These are phyloP conservation scores for Neurospora sp. DNA, from an alignment of 2,329 filamentous ascomycete species.

Conservation along the genomic window DNA sequence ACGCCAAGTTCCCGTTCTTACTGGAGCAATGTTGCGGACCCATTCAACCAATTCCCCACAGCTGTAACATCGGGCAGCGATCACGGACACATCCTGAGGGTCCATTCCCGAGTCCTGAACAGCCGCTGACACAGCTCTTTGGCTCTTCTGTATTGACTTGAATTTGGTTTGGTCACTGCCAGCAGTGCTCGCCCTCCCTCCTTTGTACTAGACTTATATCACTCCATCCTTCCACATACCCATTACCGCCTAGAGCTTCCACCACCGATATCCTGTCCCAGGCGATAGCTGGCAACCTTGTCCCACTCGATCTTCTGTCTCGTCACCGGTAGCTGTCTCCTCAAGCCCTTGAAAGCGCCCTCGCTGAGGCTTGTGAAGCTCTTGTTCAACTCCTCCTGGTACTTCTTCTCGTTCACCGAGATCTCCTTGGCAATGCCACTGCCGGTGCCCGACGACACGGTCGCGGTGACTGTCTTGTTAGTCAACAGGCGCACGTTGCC, in stretches of 20 bases:
- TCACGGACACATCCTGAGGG: neutral
- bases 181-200: neutral
- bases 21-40: neutral
- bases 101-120: neutral
- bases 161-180: neutral
- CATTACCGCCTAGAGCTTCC: conserved; percentile 45
- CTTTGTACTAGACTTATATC: neutral
- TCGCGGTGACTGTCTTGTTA: conserved; percentile 61
- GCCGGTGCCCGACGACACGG: conserved; percentile 51
- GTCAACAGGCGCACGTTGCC: conserved; percentile 92
- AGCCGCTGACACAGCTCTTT: neutral
- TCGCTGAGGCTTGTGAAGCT: conserved; percentile 84
- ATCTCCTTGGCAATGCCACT: conserved; percentile 69
- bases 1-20: neutral
- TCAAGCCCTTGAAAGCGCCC: conserved; percentile 86
- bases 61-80: neutral
- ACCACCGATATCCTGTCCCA: conserved; percentile 71
- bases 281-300: conserved; percentile 85
- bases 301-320: conserved; percentile 99
- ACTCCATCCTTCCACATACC: neutral
- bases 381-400: conserved; percentile 90
- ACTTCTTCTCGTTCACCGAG: conserved; percentile 72
- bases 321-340: conserved; percentile 89
- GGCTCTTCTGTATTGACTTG: neutral
- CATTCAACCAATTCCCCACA: neutral